Evolutionary conservation across 2,329 filamentous ascomycete species (phyloP), one percentile per base, ranked within the genome.

Genomic region (Cercospora sp.): DNA sequence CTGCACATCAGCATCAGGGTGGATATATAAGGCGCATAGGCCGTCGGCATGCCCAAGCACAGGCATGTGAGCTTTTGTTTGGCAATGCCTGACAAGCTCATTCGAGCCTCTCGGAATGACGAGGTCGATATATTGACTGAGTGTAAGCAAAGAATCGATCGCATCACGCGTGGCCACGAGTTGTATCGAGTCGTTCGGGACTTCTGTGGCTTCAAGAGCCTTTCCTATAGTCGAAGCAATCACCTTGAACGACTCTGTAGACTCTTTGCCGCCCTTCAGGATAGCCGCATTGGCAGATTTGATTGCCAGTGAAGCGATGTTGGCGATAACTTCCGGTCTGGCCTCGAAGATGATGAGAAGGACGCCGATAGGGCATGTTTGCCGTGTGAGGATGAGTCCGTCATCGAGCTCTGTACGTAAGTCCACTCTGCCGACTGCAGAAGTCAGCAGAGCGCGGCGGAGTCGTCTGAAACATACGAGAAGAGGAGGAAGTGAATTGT

Each of bases 251-350:
- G 93, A 97, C 77, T 96, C 89, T 20, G 91, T 95, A 0, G 94
- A 97, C 81, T 99, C 95, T 79, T 97, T 96, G 72, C 95, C 95
- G 69, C 94, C 94, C 85, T 99, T 99, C 69, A 99, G 84, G 75
- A 99, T 98, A 62, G 94, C 95, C 39, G 95, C 91, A 80, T 99
- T 99, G 75, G 93, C 95, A 12, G 94, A 98, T 80, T 99, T 99
- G 80, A 99, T 92, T 42, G 95, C 94, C 26, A 99, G 85, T 3
- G 94, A 92, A 70, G 95, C 93, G 77, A 99, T 98, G 80, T 99
- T 99, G 77, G 94, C 95, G 77, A 99, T 97, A 72, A 99, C 95
- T 81, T 99, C 95, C 6, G 95, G 95, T 7, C 95, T 91, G 39
- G 95, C 95, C 82, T 99, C 95, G 77, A 99, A 99, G 77, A 99